Evolutionary conservation across 495 filamentous ascomycete genomes (phyloP).

Genomic region (Penicillium cinerascens): DNA sequence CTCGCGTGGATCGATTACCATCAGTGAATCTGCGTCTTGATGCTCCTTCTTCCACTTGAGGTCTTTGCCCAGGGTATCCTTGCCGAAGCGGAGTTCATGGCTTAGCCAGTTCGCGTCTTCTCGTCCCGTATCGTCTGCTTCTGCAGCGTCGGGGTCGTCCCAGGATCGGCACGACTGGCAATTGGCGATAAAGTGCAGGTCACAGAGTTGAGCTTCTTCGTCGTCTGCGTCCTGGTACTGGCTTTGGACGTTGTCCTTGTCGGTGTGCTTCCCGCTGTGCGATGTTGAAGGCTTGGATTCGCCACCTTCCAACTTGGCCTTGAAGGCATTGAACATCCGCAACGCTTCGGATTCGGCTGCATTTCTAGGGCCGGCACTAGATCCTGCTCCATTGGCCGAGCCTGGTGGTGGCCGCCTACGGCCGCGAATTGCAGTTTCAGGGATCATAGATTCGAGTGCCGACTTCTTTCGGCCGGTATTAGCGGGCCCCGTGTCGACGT

Average conservation of each 20-base stretch:
- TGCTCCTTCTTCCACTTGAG: constrained; percentile 84
- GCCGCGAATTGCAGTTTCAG: constrained; percentile 71
- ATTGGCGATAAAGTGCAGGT: constrained; percentile 88
- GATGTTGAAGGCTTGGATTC: constrained; percentile 29
- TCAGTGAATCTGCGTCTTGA: constrained; percentile 81
- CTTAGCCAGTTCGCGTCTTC: constrained; percentile 56
- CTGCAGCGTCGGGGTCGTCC: constrained; percentile 35
- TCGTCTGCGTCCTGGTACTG: constrained; percentile 47
- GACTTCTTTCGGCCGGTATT: constrained; percentile 60
- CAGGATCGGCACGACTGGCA: constrained; percentile 88
- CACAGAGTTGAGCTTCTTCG: constrained; percentile 70
- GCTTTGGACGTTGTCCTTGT: constrained; percentile 7
- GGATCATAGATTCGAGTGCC: constrained; percentile 77
- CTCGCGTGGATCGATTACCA: constrained; percentile 92
- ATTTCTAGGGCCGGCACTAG: constrained; percentile 23
- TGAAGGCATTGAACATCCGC: constrained; percentile 71
- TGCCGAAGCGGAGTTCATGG: constrained; percentile 79
- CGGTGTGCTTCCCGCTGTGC: neutral
- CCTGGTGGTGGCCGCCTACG: constrained; percentile 68
- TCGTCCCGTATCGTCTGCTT: constrained; percentile 1
- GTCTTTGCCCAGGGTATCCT: constrained; percentile 89
- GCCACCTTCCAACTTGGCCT: constrained; percentile 67
- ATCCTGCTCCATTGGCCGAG: constrained; percentile 29
- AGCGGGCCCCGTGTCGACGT: constrained; percentile 53
- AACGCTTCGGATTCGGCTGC: constrained; percentile 60